Evolutionary conservation across 2,329 filamentous ascomycete species (phyloP).

Genomic region (Emergomyces pasteurianus): DNA sequence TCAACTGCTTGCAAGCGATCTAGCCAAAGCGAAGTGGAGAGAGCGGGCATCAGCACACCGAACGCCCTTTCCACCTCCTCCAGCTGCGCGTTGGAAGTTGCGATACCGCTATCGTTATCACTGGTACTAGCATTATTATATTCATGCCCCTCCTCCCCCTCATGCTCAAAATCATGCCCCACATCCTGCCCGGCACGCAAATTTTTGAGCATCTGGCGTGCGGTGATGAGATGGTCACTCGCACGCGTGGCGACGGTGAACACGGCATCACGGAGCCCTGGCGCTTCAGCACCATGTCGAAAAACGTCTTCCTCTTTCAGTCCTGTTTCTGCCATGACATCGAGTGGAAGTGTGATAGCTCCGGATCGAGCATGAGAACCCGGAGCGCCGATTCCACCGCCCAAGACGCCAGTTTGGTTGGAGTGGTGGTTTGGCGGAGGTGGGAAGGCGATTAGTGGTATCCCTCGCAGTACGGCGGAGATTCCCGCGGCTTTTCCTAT

Average conservation of each 20-base stretch:
- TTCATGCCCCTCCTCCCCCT: slow-evolving; percentile 58
- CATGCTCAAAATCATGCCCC: slow-evolving; percentile 81
- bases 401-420: slow-evolving; percentile 33
- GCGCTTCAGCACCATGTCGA: slow-evolving; percentile 62
- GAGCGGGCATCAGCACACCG: slow-evolving; percentile 65
- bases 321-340: slow-evolving; percentile 72
- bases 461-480: slow-evolving; percentile 67
- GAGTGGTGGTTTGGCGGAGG: slow-evolving; percentile 46
- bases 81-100: slow-evolving; percentile 16
- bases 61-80: slow-evolving; percentile 57
- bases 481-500: slow-evolving; percentile 92
- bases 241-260: slow-evolving; percentile 88
- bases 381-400: slow-evolving; percentile 23
- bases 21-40: slow-evolving; percentile 69
- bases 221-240: slow-evolving; percentile 91
- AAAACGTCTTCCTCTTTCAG: slow-evolving; percentile 85
- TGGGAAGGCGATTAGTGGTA: slow-evolving; percentile 78
- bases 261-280: slow-evolving; percentile 75
- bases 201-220: slow-evolving; percentile 77
- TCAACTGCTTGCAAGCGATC: slow-evolving; percentile 64
- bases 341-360: slow-evolving; percentile 68
- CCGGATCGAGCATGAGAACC: slow-evolving; percentile 40
- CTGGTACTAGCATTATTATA: slow-evolving; percentile 31
- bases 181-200: slow-evolving; percentile 60
- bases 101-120: slow-evolving; percentile 28